Evolutionary conservation across 208 protist species (phyloP).

Genomic region (Porcisia deanei): DNA sequence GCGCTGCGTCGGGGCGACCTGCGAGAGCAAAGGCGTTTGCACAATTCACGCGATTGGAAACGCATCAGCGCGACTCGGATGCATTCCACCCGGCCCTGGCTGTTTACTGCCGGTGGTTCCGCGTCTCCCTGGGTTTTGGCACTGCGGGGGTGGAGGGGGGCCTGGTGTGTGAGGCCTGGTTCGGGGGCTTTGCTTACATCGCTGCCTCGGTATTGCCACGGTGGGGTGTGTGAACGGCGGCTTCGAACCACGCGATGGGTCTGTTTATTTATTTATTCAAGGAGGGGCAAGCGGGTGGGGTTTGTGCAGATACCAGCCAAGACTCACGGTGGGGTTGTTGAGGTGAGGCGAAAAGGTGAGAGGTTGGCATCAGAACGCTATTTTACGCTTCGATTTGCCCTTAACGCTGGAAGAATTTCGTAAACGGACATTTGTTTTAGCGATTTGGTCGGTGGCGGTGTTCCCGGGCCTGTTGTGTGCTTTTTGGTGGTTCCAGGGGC

Average conservation of each 20-base stretch:
- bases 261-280: neutral
- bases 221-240: neutral
- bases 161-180: neutral
- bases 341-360: no score
- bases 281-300: neutral
- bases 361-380: no score
- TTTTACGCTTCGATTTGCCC: no score
- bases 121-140: neutral
- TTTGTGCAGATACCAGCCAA: no score
- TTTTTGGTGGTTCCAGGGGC: no score
- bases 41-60: neutral
- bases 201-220: neutral
- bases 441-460: no score
- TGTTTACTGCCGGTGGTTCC: neutral
- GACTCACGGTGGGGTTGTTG: no score
- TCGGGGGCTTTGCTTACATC: neutral
- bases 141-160: neutral
- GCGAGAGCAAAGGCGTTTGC: neutral
- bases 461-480: no score
- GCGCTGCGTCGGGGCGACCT: neutral
- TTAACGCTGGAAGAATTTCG: no score
- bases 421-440: no score
- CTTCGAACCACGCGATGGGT: neutral
- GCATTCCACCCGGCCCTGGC: neutral
- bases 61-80: neutral